phyloP scores from a whole-genome alignment of 2,329 filamentous ascomycete species.

The Calonectria hongkongensis region DNA sequence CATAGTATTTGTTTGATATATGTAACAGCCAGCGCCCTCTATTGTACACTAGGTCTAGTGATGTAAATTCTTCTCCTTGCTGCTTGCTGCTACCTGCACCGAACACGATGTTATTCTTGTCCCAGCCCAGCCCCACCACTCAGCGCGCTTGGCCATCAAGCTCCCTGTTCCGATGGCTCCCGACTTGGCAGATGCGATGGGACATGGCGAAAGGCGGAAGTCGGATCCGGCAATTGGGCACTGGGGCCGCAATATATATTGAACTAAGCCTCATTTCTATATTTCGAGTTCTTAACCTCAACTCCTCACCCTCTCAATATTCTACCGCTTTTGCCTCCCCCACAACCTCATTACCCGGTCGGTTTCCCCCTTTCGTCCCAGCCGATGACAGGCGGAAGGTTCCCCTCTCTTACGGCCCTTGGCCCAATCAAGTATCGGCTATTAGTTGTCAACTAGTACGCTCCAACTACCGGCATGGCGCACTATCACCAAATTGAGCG shows the following conservation, averaged over 20 bases:
- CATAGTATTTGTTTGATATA: background rate
- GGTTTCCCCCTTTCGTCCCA: constrained; percentile 8
- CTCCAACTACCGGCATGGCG: background rate
- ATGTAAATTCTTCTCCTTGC: background rate
- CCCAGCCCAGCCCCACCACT: background rate
- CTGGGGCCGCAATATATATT: constrained; percentile 23
- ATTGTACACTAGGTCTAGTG: background rate
- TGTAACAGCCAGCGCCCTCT: too few species aligned
- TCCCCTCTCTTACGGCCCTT: constrained; percentile 6
- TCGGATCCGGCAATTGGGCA: constrained; percentile 2
- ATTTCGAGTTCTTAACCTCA: constrained; percentile 18
- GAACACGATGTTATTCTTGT: background rate
- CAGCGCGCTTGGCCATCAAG: constrained; percentile 1
- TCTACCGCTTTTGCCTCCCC: background rate
- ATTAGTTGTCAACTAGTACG: constrained; percentile 14
- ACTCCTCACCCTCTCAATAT: background rate
- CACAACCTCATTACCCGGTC: constrained; percentile 1
- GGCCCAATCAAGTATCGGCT: constrained; percentile 16
- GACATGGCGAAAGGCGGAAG: constrained; percentile 24
- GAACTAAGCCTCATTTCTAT: constrained; percentile 26
- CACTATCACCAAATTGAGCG: constrained; percentile 42
- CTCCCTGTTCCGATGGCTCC: constrained; percentile 48
- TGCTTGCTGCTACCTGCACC: background rate
- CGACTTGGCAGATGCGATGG: constrained; percentile 36
- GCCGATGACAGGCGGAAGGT: background rate